Evolutionary conservation across 1,139 yeast species (phyloP).

Genomic region (Saccharomyces hybrid): DNA sequence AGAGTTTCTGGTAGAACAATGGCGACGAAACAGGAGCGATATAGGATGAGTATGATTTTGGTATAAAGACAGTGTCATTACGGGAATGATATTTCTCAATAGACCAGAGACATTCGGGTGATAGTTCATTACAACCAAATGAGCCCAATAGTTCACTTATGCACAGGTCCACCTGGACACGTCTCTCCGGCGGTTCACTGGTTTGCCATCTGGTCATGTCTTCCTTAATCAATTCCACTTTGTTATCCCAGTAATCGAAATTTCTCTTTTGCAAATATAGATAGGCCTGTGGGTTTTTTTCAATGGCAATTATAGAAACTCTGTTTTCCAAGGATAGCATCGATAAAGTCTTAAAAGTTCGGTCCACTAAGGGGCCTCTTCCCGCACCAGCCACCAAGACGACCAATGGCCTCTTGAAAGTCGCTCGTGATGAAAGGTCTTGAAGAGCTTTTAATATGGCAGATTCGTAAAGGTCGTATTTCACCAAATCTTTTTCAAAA

Average conservation of each 20-base stretch:
- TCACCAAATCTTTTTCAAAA: slow-evolving; percentile 61
- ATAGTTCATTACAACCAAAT: slow-evolving; percentile 82
- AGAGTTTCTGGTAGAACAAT: slow-evolving; percentile 34
- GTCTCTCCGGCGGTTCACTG: background rate
- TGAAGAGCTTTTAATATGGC: slow-evolving; percentile 57
- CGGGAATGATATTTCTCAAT: slow-evolving; percentile 31
- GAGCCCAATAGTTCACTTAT: slow-evolving; percentile 83
- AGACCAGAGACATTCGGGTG: slow-evolving; percentile 62
- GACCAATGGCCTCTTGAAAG: slow-evolving; percentile 14
- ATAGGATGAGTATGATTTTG: slow-evolving; percentile 50
- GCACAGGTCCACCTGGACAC: slow-evolving; percentile 43
- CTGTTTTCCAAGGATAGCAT: slow-evolving; percentile 23
- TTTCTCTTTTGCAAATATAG: slow-evolving; percentile 40
- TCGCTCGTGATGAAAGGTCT: slow-evolving; percentile 27
- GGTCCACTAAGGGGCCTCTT: slow-evolving; percentile 66
- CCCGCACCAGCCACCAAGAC: slow-evolving; percentile 81
- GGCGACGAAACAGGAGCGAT: slow-evolving; percentile 64
- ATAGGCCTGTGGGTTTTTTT: slow-evolving; percentile 61
- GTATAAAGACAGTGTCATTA: slow-evolving; percentile 44
- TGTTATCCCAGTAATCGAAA: slow-evolving; percentile 37
- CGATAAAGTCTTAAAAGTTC: slow-evolving; percentile 39
- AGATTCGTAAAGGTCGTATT: slow-evolving; percentile 57
- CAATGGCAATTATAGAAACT: slow-evolving; percentile 49
- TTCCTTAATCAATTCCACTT: slow-evolving; percentile 42
- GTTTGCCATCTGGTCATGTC: slow-evolving; percentile 50